Evolutionary conservation across 2,329 filamentous ascomycete genomes (phyloP), one percentile per base, ranked within the genome.

Genomic region (Diplodia scrobiculata): DNA sequence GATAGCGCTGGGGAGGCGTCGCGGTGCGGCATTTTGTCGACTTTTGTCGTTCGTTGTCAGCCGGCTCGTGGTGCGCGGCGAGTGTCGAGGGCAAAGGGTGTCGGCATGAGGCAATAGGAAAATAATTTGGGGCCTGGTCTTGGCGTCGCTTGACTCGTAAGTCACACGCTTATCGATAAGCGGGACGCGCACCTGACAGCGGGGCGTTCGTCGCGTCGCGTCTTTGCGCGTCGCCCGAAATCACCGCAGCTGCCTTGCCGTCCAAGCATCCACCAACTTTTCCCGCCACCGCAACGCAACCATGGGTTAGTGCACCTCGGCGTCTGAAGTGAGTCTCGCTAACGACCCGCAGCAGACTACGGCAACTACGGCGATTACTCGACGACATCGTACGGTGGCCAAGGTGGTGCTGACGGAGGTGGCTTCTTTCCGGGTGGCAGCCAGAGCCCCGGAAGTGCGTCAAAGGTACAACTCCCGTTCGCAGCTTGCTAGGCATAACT

Each of bases 1-100:
- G 94, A 98, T 67, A 85, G 83, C 58, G 92, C 87, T 67, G 94
- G 95, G 51, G 95, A 98, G 66, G 84, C 84, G 73, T 86, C 87
- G 73, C 91, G 88, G 76, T 83, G 83, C 79, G 85, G 84, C 91
- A 96, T 96, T 14, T 32, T 66, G 38, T 59, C 29, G 63, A 41
- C 29, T 29, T 21, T 36, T 41, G 38, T 29, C n/a, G 41, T 17
- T 21, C 13, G 41, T 66, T 51, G 63, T 48, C 17, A 19, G 53
- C 63, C 63, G 63, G 63, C 63, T 66, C 13, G 34, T 41, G 52
- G 6, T 66, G 63, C 63, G 53, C 53, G 63, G 63, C 63, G 19
- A 25, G 29, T 51, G 41, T 59, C n/a, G 53, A 58, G 53, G 17
- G 53, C 19, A 51, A 52, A 66, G 27, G 45, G 45, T 38, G 19